Base-by-base conservation (phyloP, 2,329 filamentous ascomycete genomes). In the Fusarium miscanthi region DNA sequence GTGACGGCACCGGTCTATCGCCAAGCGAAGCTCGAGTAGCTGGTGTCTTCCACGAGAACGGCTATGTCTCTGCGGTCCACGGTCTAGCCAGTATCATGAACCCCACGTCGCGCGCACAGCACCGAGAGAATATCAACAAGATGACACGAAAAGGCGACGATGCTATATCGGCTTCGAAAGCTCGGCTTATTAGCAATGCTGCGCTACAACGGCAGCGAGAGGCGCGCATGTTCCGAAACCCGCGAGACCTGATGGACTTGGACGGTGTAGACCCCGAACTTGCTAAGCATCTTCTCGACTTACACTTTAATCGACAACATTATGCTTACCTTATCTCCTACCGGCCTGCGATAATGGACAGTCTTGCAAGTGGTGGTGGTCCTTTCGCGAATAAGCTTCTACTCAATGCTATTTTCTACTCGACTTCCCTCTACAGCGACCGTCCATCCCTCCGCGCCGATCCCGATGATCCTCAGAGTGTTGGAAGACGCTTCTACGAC, bases 351-450 rank as follows among this genome's bases (percentile, higher is more conserved):
- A 80, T 83, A 14, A 83, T 82, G 78, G 80, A 82, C 40, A 81
- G 80, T 60, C 76, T 83, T 5, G 73, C 76, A 2, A 81, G 77
- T 25, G 78, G 78, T 0, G 76, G 77, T n/a, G 81, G 82, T 2
- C 79, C 78, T 2, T 83, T 79, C 35, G 75, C 76, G 14, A 83
- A 82, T 33, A 82, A 82, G 57, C 76, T 83, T 6, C 72, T 83
- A 1, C 74, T 83, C 19, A 83, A 83, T 63, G 80, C 81, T 21
- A 83, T 84, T 14, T 85, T 82, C 71, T 83, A 80, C 49, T 81
- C 80, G 14, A 81, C 80, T 6, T 79, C 78, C 9, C 78, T 83
- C 3, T 83, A 82, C 49, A 84, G 82, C 60, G 80, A 83, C 61
- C 77, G 81, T 2, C 66, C 77, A 2, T 80, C 79, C 21, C 75